Evolutionary conservation across 2,329 filamentous ascomycete species (phyloP), one percentile per base, ranked within the genome.

Genomic region (Ascochyta rabiei): DNA sequence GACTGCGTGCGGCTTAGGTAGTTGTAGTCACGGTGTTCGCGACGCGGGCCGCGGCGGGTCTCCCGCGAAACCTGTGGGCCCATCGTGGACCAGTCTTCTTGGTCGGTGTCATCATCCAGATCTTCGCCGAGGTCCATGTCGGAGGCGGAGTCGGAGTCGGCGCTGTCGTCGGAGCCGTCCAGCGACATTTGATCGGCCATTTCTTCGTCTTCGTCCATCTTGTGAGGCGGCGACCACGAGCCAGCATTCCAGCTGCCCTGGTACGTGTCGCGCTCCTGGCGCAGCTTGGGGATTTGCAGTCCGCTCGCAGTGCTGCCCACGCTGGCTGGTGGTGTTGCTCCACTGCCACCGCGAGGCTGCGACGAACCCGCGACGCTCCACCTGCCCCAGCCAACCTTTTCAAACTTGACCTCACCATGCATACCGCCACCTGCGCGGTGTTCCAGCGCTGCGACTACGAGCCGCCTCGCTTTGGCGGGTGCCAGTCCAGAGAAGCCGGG

Each of bases 311-410:
- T 56, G 53, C 70, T 71, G 53, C 75, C 73, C 30, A 79, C 71
- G 53, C 83, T 85, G 19, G 80, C 79, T 7, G 81, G 80, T 28
- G 82, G 81, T 50, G 81, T 83, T 35, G 63, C 58, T n/a, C 68
- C 68, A 41, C 65, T 65, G 43, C 59, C 59, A 47, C 56, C 38
- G 55, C 60, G 67, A 34, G 86, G 83, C 71, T 87, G 87, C 58
- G 93, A 56, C 26, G 70, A 67, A 40, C 63, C 67, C n/a, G 67
- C 69, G 16, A 72, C 95, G 75, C 96, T 90, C 93, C 93, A 99
- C 63, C 92, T 87, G 56, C 95, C 95, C 93, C 93, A 98, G 70
- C 93, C 93, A 55, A 97, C 91, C 81, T 98, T 98, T 75, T 96
- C 90, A 72, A 96, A 98, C 71, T 88, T 83, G 67, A 95, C 88